Base-by-base conservation (phyloP, 2,329 filamentous ascomycete species). In the Aspergillus costaricaensis region DNA sequence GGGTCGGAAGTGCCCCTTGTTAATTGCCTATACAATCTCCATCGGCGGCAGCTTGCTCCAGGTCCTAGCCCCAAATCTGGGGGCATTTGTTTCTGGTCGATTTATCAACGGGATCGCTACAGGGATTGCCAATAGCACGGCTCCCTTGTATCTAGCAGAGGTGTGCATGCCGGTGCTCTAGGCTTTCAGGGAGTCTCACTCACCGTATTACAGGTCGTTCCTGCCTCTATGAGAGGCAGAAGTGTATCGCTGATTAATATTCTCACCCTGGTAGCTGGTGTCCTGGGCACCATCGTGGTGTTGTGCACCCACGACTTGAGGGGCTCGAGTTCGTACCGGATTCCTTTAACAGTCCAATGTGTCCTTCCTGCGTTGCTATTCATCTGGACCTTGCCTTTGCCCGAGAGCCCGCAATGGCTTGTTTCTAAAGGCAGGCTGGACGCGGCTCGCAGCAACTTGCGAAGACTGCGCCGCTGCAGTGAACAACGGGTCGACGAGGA, bases 81-180 rank as follows among this genome's bases (percentile, higher is more conserved):
- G 66, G 7, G 68, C 71, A 2, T 75, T 76, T 43, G 72, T 76
- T 19, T 65, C 65, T 15, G 74, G 74, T 4, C 69, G 74, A 8
- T 72, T 70, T 21, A 64, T 73, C 53, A 76, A 74, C 62, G 68
- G 65, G 5, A 59, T 72, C 56, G 69, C 71, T 5, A 70, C 76
- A 51, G 73, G 73, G 1, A 68, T 76, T 39, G 68, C 72, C 38
- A 73, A 70, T 62, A 70, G 72, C 8, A 76, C 72, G 23, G 73
- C 73, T 4, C 74, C 74, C 9, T 59, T 77, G 21, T 77, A 77
- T 66, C 65, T 76, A 17, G 71, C 74, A 3, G 75, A 77, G 63
- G 69, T 70, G 59, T 27, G 59, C 12, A 39, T 17, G 15, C 9
- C 25, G 15, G 15, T 30, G 47, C 25, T 30, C 14, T 14, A 17